Conservation (phyloP, 2,329 filamentous ascomycete genomes). For the Ambrosiella cleistominuta region DNA sequence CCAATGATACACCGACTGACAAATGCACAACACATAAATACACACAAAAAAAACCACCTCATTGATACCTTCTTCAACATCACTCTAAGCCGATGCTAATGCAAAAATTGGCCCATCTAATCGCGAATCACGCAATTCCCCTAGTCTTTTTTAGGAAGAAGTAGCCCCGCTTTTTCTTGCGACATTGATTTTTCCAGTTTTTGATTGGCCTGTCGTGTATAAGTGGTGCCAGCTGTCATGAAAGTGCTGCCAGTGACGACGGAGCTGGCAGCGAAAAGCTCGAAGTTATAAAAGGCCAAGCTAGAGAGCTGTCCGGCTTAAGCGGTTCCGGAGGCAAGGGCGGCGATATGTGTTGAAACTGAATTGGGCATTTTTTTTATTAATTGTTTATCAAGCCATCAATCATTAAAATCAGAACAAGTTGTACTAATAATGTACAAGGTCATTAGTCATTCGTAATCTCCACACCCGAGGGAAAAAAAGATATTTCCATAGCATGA, state of each 20-base stretch:
- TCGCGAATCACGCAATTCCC: constrained; percentile 12
- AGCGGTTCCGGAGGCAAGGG: not conserved
- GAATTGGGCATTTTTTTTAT: too few relatives aligned
- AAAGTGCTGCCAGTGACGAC: too few relatives aligned
- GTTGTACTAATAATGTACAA: not conserved
- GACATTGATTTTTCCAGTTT: not conserved
- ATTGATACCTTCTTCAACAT: not conserved
- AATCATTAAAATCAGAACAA: not conserved
- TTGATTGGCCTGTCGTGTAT: not conserved
- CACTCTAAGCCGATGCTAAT: not conserved
- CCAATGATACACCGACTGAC: not conserved
- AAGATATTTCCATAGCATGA: not conserved
- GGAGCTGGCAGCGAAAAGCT: not conserved
- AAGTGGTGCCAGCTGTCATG: constrained; percentile 7
- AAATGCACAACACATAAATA: not conserved
- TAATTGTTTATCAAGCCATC: not conserved
- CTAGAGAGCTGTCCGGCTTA: not conserved
- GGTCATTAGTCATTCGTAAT: not conserved
- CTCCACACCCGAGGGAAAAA: not conserved
- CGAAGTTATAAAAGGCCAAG: not conserved
- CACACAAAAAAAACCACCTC: not conserved
- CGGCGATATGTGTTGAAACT: not conserved
- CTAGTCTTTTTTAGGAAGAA: constrained; percentile 11
- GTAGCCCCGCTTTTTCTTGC: constrained; percentile 10
- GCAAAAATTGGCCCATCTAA: constrained; percentile 8